Evolutionary conservation across 1,139 yeast genomes (phyloP).

Genomic region (Yamadazyma membranifaciens): DNA sequence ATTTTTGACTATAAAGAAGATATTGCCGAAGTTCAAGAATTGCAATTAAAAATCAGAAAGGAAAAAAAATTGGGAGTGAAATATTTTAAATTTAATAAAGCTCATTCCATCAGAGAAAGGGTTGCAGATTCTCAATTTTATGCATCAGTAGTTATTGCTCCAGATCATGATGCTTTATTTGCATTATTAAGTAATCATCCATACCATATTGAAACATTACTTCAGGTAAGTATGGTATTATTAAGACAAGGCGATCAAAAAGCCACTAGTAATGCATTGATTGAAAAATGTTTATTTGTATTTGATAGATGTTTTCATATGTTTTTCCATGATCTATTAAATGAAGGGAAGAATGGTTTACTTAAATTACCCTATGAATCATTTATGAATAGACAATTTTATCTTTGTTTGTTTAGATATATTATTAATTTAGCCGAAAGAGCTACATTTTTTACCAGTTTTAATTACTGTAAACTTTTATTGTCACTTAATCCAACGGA

Average conservation of each 20-base stretch:
- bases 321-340: conserved; percentile 40
- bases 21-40: conserved; percentile 22
- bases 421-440: conserved; percentile 70
- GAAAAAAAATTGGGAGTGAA: conserved; percentile 50
- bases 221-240: conserved; percentile 75
- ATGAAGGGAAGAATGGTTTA: conserved; percentile 56
- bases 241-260: conserved; percentile 75
- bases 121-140: conserved; percentile 61
- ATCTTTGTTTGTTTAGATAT: conserved; percentile 70
- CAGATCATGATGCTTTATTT: conserved; percentile 70
- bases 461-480: conserved; percentile 68
- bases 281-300: conserved; percentile 75
- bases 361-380: conserved; percentile 74
- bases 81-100: conserved; percentile 53
- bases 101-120: conserved; percentile 37
- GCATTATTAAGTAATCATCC: conserved; percentile 58
- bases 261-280: conserved; percentile 63
- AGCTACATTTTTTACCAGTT: conserved; percentile 76
- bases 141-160: conserved; percentile 63
- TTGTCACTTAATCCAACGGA: conserved; percentile 71
- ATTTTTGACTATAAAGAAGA: conserved; percentile 43
- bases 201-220: conserved; percentile 73
- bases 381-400: conserved; percentile 75
- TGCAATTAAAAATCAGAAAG: conserved; percentile 38
- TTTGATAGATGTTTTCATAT: conserved; percentile 61